Evolutionary conservation across 257 asterid genomes (phyloP).

Genomic region (Solanum chmielewskii): DNA sequence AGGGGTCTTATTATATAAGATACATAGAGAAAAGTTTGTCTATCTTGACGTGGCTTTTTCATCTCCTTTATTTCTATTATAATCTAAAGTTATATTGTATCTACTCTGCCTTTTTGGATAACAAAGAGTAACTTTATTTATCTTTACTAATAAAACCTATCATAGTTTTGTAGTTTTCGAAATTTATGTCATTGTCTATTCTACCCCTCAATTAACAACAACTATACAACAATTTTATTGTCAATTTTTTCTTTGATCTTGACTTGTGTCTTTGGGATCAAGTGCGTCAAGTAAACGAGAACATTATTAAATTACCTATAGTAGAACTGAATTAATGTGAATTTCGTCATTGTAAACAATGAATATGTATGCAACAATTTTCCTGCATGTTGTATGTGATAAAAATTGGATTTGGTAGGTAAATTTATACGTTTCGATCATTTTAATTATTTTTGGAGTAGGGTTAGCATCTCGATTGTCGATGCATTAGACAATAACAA

Average conservation of each 20-base stretch:
- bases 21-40: conserved; percentile 18
- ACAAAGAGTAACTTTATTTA: background rate
- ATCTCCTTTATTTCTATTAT: background rate
- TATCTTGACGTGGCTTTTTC: background rate
- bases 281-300: background rate
- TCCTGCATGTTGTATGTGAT: background rate
- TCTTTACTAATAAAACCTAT: background rate
- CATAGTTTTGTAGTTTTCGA: background rate
- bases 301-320: background rate
- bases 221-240: background rate
- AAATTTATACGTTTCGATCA: too few species aligned
- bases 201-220: background rate
- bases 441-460: too few species aligned
- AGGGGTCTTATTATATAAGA: background rate
- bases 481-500: background rate
- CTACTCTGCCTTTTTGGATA: background rate
- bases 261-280: background rate
- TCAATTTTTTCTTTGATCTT: background rate
- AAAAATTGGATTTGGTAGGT: background rate
- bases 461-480: too few species aligned
- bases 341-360: background rate
- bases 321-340: background rate
- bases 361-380: background rate
- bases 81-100: background rate
- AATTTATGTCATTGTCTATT: conserved; percentile 12